phyloP scores from a whole-genome alignment of 2,329 filamentous ascomycete species.

The Nemania sp. region DNA sequence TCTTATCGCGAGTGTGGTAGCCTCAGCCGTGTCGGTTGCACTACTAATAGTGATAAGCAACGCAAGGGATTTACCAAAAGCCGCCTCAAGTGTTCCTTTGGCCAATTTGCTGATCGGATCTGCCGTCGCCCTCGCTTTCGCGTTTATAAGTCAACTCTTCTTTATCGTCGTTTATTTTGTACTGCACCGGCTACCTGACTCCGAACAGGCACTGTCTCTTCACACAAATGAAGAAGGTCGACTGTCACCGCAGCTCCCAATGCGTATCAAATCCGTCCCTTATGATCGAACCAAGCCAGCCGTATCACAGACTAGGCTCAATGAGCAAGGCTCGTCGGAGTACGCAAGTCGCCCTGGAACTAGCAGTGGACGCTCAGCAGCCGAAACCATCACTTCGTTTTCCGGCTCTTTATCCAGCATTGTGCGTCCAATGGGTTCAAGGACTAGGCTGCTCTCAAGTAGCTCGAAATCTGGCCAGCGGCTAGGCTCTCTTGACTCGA shows the following conservation, averaged over 20 bases:
- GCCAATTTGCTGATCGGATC: conserved; percentile 58
- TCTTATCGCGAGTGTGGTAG: conserved; percentile 56
- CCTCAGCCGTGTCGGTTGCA: conserved; percentile 59
- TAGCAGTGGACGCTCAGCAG: conserved; percentile 58
- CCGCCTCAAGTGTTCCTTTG: conserved; percentile 51
- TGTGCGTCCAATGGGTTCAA: conserved; percentile 68
- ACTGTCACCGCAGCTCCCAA: conserved; percentile 46
- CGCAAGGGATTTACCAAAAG: conserved; percentile 46
- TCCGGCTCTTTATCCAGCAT: conserved; percentile 61
- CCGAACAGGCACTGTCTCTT: conserved; percentile 47
- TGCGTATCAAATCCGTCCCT: conserved; percentile 64
- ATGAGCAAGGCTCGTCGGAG: conserved; percentile 53
- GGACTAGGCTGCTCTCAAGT: conserved; percentile 63
- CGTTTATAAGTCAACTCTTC: conserved; percentile 61
- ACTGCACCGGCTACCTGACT: conserved; percentile 50
- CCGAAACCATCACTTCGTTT: conserved; percentile 61
- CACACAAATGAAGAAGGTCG: conserved; percentile 52
- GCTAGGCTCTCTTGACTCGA: conserved; percentile 63
- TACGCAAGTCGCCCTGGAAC: conserved; percentile 60
- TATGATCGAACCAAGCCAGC: conserved; percentile 60
- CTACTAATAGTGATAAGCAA: conserved; percentile 57
- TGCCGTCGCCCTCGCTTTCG: conserved; percentile 59
- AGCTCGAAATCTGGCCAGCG: conserved; percentile 57
- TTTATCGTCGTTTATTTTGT: conserved; percentile 62
- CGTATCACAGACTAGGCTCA: conserved; percentile 50